phyloP scores from a whole-genome alignment of 495 filamentous ascomycete species.

The Aspergillus ellipticus region DNA sequence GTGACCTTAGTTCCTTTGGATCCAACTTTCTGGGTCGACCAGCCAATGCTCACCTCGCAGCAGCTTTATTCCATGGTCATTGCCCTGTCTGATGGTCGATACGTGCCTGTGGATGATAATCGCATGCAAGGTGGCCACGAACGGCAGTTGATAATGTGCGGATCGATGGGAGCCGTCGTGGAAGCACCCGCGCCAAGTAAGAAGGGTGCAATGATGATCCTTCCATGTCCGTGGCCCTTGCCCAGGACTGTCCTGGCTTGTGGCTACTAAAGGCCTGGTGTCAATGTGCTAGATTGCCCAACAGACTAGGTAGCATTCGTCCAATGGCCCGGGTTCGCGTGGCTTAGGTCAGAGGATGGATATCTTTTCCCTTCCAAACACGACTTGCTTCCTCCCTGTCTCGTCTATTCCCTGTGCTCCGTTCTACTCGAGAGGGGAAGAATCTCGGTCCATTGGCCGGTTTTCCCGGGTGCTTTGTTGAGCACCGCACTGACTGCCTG shows the following conservation, averaged over 20 bases:
- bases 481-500: neutral
- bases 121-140: neutral
- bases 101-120: neutral
- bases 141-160: neutral
- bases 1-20: constrained; percentile 3
- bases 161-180: neutral
- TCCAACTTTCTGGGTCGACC: neutral
- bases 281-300: neutral
- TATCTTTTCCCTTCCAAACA: neutral
- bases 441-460: neutral
- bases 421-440: neutral
- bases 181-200: constrained; percentile 2
- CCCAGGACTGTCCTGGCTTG: neutral
- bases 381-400: constrained; percentile 3
- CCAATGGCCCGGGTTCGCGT: neutral
- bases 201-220: constrained; percentile 2
- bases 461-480: neutral
- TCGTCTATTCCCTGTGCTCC: neutral
- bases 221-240: neutral
- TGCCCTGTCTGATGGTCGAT: neutral
- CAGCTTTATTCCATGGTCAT: neutral
- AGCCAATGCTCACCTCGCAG: neutral
- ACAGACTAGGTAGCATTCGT: neutral
- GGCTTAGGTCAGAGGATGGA: neutral
- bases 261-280: neutral